Evolutionary conservation across 371 early-diverging fungal species (phyloP).

Genomic region (Mortierella sp.): DNA sequence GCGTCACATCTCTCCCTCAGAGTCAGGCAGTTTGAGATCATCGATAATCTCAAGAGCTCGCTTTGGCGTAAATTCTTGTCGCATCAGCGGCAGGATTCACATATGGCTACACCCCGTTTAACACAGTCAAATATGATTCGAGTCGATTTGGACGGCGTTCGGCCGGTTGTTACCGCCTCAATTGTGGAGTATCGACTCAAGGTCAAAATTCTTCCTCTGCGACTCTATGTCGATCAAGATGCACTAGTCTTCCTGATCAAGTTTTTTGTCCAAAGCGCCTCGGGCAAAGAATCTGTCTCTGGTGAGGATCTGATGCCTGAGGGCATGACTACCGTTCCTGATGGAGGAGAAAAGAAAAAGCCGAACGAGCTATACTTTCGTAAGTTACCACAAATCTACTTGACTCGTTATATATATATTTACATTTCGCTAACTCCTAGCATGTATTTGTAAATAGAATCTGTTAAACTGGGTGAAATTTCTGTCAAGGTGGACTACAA

Average conservation of each 20-base stretch:
- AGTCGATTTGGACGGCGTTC: conserved; percentile 71
- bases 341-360: conserved; percentile 28
- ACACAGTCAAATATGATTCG: conserved; percentile 76
- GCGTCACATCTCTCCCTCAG: conserved; percentile 65
- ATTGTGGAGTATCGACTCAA: conserved; percentile 75
- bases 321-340: conserved; percentile 7
- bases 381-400: conserved; percentile 5
- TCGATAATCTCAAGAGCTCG: conserved; percentile 84
- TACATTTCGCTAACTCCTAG: neutral
- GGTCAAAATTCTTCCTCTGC: conserved; percentile 80
- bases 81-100: conserved; percentile 69
- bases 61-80: conserved; percentile 84
- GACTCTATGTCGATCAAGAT: conserved; percentile 95
- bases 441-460: conserved; percentile 58
- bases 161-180: conserved; percentile 67
- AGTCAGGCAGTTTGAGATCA: conserved; percentile 79
- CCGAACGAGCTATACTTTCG: conserved; percentile 63
- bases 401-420: too few species aligned
- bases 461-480: conserved; percentile 80
- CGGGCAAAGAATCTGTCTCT: neutral
- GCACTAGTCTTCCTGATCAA: conserved; percentile 86
- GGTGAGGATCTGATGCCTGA: conserved; percentile 14
- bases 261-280: conserved; percentile 73
- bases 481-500: conserved; percentile 95
- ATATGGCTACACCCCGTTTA: conserved; percentile 67